Evolutionary conservation across 257 asterid species (phyloP).

Genomic region (Penstemon newberryi): DNA sequence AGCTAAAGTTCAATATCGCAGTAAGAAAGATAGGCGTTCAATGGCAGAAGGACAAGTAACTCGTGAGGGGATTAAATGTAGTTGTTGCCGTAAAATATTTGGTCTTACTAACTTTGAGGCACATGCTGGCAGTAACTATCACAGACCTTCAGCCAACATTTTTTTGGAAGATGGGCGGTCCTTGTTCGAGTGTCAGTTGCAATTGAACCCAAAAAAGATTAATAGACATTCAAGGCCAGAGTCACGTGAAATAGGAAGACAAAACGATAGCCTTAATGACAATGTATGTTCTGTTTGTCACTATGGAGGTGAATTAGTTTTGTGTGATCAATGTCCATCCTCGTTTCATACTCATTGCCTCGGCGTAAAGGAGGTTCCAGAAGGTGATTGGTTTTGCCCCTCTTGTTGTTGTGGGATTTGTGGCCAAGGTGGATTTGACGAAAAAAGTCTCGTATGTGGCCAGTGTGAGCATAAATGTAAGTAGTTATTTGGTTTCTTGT

Average conservation of each 20-base stretch:
- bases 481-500: conserved; percentile 30
- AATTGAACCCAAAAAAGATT: conserved; percentile 36
- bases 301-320: conserved; percentile 72
- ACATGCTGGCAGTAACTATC: conserved; percentile 71
- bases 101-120: conserved; percentile 58
- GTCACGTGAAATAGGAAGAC: conserved; percentile 30
- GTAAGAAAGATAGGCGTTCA: conserved; percentile 33
- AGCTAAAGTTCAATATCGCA: conserved; percentile 59
- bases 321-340: conserved; percentile 94
- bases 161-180: conserved; percentile 84
- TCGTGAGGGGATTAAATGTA: conserved; percentile 85
- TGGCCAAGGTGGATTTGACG: conserved; percentile 38
- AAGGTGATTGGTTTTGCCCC: conserved; percentile 97
- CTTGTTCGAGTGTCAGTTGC: conserved; percentile 62
- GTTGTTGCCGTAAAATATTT: conserved; percentile 61
- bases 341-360: conserved; percentile 77
- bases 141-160: conserved; percentile 62
- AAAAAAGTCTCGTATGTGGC: conserved; percentile 41
- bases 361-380: conserved; percentile 82
- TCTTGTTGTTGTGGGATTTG: conserved; percentile 89
- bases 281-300: conserved; percentile 82
- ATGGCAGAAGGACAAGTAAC: conserved; percentile 67
- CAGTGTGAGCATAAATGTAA: conserved; percentile 84
- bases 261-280: conserved; percentile 44
- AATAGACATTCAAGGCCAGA: conserved; percentile 27